A percentile compares a stretch with the other conserved stretches of the same genome.
Conservation (phyloP, 305 asterid genomes). For the Ajuga reptans region DNA sequence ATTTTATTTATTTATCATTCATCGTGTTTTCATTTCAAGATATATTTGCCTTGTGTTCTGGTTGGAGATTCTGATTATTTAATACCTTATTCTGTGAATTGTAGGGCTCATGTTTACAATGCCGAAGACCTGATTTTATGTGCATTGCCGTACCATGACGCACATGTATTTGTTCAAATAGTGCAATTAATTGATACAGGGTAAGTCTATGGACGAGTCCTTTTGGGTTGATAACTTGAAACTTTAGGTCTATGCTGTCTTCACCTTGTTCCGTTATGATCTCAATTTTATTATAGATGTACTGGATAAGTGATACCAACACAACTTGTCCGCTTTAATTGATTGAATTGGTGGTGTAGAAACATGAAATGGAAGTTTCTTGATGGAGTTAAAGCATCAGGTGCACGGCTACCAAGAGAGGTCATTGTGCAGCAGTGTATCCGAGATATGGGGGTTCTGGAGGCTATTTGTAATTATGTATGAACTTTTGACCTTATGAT, state of each 20-base stretch:
- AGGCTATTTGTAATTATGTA: slow-evolving; percentile 72
- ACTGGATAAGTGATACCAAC: slow-evolving; percentile 3
- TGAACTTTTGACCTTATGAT: slow-evolving; percentile 21
- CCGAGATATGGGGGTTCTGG: slow-evolving; percentile 71
- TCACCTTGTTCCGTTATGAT: background rate
- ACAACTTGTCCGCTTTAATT: slow-evolving; percentile 3
- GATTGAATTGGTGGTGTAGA: slow-evolving; percentile 41
- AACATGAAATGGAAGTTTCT: slow-evolving; percentile 84
- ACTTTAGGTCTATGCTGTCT: background rate
- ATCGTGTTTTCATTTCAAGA: background rate
- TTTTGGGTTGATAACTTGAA: background rate
- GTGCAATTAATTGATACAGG: slow-evolving; percentile 63
- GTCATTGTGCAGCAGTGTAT: slow-evolving; percentile 75
- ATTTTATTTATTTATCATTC: background rate
- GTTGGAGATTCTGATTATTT: slow-evolving; percentile 2
- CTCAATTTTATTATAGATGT: background rate
- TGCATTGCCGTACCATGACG: slow-evolving; percentile 84
- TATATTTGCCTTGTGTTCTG: slow-evolving; percentile 9
- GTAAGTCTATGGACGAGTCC: slow-evolving; percentile 32
- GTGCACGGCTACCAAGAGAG: slow-evolving; percentile 78
- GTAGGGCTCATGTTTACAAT: slow-evolving; percentile 71
- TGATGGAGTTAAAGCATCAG: slow-evolving; percentile 74
- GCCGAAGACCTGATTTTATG: slow-evolving; percentile 74
- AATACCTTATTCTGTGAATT: background rate
- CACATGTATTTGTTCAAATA: slow-evolving; percentile 68